phyloP scores from a whole-genome alignment of 2,329 filamentous ascomycete genomes.

The Penicillium rolfsii region DNA sequence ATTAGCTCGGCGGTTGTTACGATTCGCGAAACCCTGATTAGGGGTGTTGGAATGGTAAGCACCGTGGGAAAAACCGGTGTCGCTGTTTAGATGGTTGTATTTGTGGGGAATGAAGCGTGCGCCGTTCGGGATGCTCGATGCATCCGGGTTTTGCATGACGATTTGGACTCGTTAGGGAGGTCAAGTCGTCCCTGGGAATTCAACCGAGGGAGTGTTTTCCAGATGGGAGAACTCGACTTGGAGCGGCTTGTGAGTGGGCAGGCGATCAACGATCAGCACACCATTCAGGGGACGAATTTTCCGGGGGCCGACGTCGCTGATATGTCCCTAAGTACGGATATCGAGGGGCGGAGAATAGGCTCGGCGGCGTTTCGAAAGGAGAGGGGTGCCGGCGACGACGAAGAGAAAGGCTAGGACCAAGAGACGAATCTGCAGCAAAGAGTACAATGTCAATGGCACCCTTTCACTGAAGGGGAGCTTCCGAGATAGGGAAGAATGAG shows the following conservation, averaged over 20 bases:
- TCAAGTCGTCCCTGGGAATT: background rate
- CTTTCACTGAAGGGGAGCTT: constrained; percentile 24
- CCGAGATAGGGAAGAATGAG: background rate
- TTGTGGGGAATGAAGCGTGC: constrained; percentile 67
- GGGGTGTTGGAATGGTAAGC: constrained; percentile 82
- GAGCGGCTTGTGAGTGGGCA: constrained; percentile 13
- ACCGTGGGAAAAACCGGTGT: constrained; percentile 89
- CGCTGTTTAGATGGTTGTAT: constrained; percentile 63
- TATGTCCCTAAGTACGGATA: background rate
- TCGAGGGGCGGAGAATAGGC: constrained; percentile 5
- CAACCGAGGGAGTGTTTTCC: constrained; percentile 1
- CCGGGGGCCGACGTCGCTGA: background rate
- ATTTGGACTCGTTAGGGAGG: constrained; percentile 46
- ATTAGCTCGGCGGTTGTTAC: constrained; percentile 79
- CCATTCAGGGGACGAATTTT: constrained; percentile 27
- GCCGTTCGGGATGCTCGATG: constrained; percentile 62
- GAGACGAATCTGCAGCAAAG: constrained; percentile 36
- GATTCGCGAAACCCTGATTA: constrained; percentile 76
- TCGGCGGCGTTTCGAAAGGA: constrained; percentile 12
- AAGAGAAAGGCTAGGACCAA: constrained; percentile 30
- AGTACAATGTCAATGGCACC: constrained; percentile 39
- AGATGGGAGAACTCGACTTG: background rate
- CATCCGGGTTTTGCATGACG: constrained; percentile 84
- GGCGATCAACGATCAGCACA: constrained; percentile 47
- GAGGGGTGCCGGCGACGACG: constrained; percentile 25